Evolutionary conservation across 768 basidiomycete species (phyloP), one percentile per base, ranked within the genome.

Genomic region (Crepidotus variabilis): DNA sequence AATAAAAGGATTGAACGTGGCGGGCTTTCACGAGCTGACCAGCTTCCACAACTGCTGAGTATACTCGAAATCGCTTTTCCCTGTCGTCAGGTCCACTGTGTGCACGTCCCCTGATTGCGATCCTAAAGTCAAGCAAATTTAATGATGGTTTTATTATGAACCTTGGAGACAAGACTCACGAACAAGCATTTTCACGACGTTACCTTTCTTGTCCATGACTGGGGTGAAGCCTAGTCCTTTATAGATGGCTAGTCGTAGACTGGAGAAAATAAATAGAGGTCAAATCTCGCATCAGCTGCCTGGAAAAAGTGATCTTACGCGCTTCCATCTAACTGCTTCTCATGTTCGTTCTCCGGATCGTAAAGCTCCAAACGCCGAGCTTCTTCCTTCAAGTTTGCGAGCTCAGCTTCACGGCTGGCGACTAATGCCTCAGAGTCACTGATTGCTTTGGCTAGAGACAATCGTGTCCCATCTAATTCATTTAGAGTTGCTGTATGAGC

Each of bases 221-320:
- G 88, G 83, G 51, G 87, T 82, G 59, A 92, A 87, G 16, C 90
- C 90, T 39, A 92, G 69, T 8, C 82, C 83, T 64, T 83, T 87
- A 69, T 82, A 90, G 58, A 92, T 72, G 60, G 80, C 80, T 21
- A 91, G 65, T 49, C 89, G 82, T 51, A 92, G 63, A 43, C 90
- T 92, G 49, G 6, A 18, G 36, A 35, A 60, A 39, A 60, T 54
- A 46, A 47, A 10, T 35, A 24, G n/a, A 43, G 51, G 50, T 50
- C 47, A 21, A 51, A 39, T 35, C 23, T 45, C 2, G 43, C 28
- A 49, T 20, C 9, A 16, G 32, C 36, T 57, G 23, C 13, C 46
- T 39, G 43, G n/a, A 59, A 33, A 33, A 34, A 50, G 21, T 32
- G 24, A 24, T 71, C 88, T 66, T 71, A 91, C 90, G 79, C 71